Evolutionary conservation across 805 yeast species (phyloP), one percentile per base, ranked within the genome.

Genomic region (Candida succiphila): DNA sequence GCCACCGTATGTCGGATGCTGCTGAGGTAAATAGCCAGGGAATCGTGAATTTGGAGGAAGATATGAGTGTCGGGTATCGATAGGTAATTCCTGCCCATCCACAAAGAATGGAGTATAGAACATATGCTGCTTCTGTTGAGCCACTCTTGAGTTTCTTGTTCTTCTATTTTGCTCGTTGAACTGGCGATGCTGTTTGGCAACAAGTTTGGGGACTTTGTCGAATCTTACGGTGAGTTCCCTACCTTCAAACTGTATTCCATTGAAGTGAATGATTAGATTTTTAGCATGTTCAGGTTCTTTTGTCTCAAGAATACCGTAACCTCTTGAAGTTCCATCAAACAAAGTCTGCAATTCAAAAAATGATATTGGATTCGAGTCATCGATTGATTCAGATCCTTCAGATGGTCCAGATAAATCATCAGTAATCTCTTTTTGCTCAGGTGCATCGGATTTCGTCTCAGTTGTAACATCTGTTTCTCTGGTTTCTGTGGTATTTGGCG

Each of bases 231-330:
- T 73, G 21, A 78, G 53, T 6, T 61, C 55, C 26, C 87, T 56
- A 1, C 84, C 83, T 46, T 72, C 70, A 44, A 76, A 79, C n/a
- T 49, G 59, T 2, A 49, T 44, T 10, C 71, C 72, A 46, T 78
- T 69, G 43, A 77, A 72, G 27, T 49, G 36, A 18, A 59, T 54
- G 29, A 78, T 75, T 13, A 76, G 62, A 27, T 57, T 56, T 4
- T 57, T 56, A 4, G 81, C 72, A 24, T 70, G 71, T 7, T 52
- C 60, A 22, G 58, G 62, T 25, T 62, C 51, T 1, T 60, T 60
- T 17, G 74, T 75, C 4, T 68, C 61, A 2, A 75, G 82, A 31
- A 78, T 67, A 1, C 85, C 86, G 58, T 74, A 78, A 2, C 87
- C 86, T 44, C 75, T 67, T 22, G 63, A 49, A 2, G 49, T 42